Evolutionary conservation across 768 basidiomycete genomes (phyloP).

Genomic region (Boletales sp.): DNA sequence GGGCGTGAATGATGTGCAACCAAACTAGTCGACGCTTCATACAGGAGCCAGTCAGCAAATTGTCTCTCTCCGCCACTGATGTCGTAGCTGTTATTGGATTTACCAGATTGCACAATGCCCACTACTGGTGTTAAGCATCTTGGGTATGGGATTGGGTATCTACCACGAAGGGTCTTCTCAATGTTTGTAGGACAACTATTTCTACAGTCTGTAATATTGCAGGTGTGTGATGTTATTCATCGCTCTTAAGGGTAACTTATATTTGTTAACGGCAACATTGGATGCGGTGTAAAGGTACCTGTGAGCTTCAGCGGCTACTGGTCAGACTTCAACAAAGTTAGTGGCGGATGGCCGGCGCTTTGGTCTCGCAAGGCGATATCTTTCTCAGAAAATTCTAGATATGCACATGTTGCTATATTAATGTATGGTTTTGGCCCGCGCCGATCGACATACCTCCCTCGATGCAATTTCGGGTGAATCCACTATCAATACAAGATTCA

Average conservation of each 20-base stretch:
- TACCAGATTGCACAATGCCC: constrained; percentile 27
- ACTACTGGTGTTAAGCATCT: constrained; percentile 18
- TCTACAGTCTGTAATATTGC: constrained; percentile 19
- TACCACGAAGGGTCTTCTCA: background rate
- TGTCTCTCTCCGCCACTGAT: background rate
- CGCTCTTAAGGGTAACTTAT: constrained; percentile 1
- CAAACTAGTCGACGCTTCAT: constrained; percentile 31
- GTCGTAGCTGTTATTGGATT: background rate
- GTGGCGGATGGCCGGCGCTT: constrained; percentile 37
- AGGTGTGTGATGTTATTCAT: constrained; percentile 9
- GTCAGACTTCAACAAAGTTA: constrained; percentile 27
- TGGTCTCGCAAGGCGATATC: background rate
- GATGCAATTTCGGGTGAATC: constrained; percentile 27
- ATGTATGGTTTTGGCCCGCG: constrained; percentile 43
- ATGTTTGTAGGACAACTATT: constrained; percentile 12
- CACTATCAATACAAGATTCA: constrained; percentile 17
- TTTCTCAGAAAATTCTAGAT: constrained; percentile 20
- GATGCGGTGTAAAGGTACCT: no score
- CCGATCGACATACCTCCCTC: constrained; percentile 27
- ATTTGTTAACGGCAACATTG: constrained; percentile 26
- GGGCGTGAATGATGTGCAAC: constrained; percentile 27
- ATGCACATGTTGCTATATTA: constrained; percentile 36
- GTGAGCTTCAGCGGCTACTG: constrained; percentile 24
- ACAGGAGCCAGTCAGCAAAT: constrained; percentile 36
- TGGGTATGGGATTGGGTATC: constrained; percentile 13